These are phyloP conservation scores for Clavariopsis aquatica DNA, from an alignment of 495 filamentous ascomycete species.

Conservation along the genomic window DNA sequence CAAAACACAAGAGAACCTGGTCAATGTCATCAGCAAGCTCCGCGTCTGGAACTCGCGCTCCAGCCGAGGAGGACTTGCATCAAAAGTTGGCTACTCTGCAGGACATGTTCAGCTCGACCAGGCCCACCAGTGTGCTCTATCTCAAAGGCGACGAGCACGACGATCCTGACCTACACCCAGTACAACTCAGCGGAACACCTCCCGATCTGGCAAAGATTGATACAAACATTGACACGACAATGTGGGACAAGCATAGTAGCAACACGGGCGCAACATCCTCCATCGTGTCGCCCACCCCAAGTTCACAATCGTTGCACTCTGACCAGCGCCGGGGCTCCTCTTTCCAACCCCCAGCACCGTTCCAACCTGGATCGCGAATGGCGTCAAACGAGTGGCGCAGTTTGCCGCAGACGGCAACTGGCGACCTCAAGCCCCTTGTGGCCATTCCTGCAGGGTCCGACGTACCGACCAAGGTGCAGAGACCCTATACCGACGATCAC, in stretches of 20 bases:
- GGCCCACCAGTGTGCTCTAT: slow-evolving; percentile 79
- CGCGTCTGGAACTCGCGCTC: slow-evolving; percentile 56
- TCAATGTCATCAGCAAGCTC: slow-evolving; percentile 89
- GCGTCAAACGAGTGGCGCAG: slow-evolving; percentile 56
- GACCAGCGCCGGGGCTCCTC: slow-evolving; percentile 41
- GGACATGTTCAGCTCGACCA: slow-evolving; percentile 94
- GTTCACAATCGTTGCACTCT: slow-evolving; percentile 40
- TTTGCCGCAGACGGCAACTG: slow-evolving; percentile 54
- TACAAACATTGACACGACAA: slow-evolving; percentile 54
- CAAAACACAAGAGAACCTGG: slow-evolving; percentile 93
- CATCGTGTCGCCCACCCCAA: slow-evolving; percentile 48
- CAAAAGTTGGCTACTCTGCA: slow-evolving; percentile 79
- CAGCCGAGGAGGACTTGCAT: slow-evolving; percentile 86
- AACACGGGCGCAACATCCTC: slow-evolving; percentile 52
- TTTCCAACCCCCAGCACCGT: slow-evolving; percentile 43
- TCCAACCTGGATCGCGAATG: slow-evolving; percentile 40
- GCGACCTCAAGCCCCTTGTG: slow-evolving; percentile 49
- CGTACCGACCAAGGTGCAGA: slow-evolving; percentile 56
- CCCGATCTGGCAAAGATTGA: slow-evolving; percentile 61
- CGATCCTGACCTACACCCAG: slow-evolving; percentile 86
- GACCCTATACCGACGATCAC: slow-evolving; percentile 44
- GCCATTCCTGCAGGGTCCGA: slow-evolving; percentile 41
- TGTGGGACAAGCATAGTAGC: slow-evolving; percentile 60
- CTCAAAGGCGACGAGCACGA: slow-evolving; percentile 81
- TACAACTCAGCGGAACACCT: slow-evolving; percentile 69